Base-by-base conservation (phyloP, 768 basidiomycete species). In the Hydnum rufescens region DNA sequence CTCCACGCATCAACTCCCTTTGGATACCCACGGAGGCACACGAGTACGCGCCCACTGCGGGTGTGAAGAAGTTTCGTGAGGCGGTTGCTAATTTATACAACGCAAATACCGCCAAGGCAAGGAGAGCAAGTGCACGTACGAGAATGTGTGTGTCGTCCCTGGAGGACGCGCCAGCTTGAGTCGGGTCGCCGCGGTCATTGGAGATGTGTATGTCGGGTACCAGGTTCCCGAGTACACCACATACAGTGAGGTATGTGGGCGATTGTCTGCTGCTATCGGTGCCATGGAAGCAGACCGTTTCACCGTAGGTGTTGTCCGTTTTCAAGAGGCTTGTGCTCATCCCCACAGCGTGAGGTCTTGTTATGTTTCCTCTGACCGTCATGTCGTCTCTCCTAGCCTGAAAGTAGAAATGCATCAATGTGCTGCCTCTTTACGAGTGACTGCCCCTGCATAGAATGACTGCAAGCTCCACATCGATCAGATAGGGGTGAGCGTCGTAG, bases 11-110 rank as follows among this genome's bases (percentile, higher is more conserved):
- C 0, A 70, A 72, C 4, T 69, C 71, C 19, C 77, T 93, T 55
- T 67, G 74, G 29, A 60, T 89, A 53, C 76, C 80, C 5, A 57
- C 51, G 3, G 87, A 88, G 58, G 76, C 79, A 29, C 68, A 84
- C 56, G 88, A 92, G 64, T 95, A 95, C 60, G 90, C 86, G 2
- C 89, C 92, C 0, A 93, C 92, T 3, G 84, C 87, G 0, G 90
- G 90, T 31, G 80, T 93, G 31, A 90, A n/a, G n/a, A n/a, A 81
- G 69, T 76, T 96, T 22, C 75, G 92, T 28, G 80, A 88, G 62
- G 87, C 89, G 2, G 90, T 96, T 29, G 92, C 92, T 6, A 68
- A 82, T 55, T 64, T 90, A 49, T 96, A 96, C 70, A 96, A 96
- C 62, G 68, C 74, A 83, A 81, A 2, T 93, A 93, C 63, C 76